phyloP scores from a whole-genome alignment of 805 yeast species.

The Scheffersomyces coipomensis region DNA sequence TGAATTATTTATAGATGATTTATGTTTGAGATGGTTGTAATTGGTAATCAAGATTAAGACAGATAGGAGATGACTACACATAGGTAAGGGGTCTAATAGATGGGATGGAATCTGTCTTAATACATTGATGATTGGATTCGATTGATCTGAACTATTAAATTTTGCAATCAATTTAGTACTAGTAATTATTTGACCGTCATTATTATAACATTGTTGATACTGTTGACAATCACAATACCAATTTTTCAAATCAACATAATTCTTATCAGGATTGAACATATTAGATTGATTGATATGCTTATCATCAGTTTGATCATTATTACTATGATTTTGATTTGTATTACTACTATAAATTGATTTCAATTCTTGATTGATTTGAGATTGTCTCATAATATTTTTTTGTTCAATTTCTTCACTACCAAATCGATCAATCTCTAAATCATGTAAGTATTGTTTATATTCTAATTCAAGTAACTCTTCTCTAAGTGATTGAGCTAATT shows the following conservation, averaged over 20 bases:
- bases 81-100: conserved; percentile 13
- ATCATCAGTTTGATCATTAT: neutral
- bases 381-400: neutral
- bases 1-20: neutral
- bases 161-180: neutral
- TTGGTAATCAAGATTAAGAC: conserved; percentile 10
- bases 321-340: neutral
- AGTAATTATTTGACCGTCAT: neutral
- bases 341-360: neutral
- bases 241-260: conserved; percentile 16
- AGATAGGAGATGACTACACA: conserved; percentile 21
- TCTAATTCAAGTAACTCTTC: neutral
- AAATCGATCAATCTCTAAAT: neutral
- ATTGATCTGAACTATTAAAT: neutral
- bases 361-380: neutral
- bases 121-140: neutral
- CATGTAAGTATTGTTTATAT: neutral
- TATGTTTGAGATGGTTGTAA: neutral
- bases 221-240: conserved; percentile 34
- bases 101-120: conserved; percentile 8
- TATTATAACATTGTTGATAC: conserved; percentile 12
- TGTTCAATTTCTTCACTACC: neutral
- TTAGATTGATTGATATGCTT: too few relatives aligned
- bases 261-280: too few relatives aligned
- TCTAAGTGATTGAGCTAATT: neutral